phyloP scores from a whole-genome alignment of 192 early-diverging fungal genomes.

The Glomus cerebriforme region DNA sequence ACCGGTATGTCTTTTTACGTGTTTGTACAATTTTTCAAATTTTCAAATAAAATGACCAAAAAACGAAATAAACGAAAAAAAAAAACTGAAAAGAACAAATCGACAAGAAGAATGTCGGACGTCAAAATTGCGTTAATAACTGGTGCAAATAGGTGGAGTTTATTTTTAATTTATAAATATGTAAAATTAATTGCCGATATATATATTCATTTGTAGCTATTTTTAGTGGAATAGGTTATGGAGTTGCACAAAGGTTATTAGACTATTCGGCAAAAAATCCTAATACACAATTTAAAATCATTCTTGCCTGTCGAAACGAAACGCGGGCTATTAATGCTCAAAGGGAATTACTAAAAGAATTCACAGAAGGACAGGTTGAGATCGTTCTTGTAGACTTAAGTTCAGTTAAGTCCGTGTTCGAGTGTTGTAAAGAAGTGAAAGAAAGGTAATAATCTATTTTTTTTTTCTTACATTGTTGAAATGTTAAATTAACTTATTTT shows the following conservation, averaged over 20 bases:
- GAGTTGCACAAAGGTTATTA: slow-evolving; percentile 52
- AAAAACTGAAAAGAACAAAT: neutral
- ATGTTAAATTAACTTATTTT: neutral
- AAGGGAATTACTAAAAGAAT: slow-evolving; percentile 38
- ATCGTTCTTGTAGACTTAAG: slow-evolving; percentile 51
- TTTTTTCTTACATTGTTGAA: neutral
- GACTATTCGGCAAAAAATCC: slow-evolving; percentile 34
- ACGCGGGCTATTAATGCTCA: slow-evolving; percentile 45
- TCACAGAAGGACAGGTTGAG: slow-evolving; percentile 41
- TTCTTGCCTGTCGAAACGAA: slow-evolving; percentile 58
- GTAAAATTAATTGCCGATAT: neutral
- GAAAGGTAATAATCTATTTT: slow-evolving; percentile 34
- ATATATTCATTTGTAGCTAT: neutral
- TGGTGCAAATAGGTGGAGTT: slow-evolving; percentile 21
- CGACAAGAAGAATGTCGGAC: neutral
- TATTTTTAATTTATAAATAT: neutral
- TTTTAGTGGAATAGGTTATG: slow-evolving; percentile 53
- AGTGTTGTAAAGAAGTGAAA: slow-evolving; percentile 42
- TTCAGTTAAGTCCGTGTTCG: slow-evolving; percentile 39
- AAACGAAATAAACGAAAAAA: neutral
- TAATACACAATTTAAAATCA: slow-evolving; percentile 34
- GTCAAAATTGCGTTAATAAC: slow-evolving; percentile 16
- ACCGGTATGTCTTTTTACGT: too few relatives aligned
- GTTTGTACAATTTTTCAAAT: too few relatives aligned
- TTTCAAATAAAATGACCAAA: neutral